Conservation (phyloP, 495 filamentous ascomycete genomes). For the Talaromyces adpressus region DNA sequence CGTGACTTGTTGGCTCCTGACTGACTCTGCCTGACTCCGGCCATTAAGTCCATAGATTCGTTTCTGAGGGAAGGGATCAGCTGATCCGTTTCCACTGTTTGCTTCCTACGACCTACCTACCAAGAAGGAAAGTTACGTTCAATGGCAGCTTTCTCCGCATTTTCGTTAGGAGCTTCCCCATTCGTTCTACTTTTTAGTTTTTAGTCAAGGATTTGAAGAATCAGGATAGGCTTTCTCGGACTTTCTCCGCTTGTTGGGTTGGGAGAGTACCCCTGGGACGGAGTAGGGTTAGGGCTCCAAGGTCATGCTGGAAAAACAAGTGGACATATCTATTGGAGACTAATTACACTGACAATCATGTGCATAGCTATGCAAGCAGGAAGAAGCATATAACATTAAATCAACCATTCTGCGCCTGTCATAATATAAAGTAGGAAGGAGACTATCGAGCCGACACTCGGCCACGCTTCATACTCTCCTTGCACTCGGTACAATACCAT, state of each 20-base stretch:
- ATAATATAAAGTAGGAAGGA: background rate
- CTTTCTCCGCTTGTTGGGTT: too few species aligned
- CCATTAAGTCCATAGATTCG: background rate
- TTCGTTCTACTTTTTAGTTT: background rate
- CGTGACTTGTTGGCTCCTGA: background rate
- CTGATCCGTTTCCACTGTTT: background rate
- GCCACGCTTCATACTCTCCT: slow-evolving; percentile 57
- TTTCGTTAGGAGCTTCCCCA: background rate
- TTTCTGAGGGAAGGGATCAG: background rate
- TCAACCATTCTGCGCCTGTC: background rate
- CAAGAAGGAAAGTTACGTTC: background rate
- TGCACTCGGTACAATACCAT: slow-evolving; percentile 89
- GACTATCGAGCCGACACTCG: slow-evolving; percentile 11
- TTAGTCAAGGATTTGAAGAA: too few species aligned
- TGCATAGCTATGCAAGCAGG: background rate
- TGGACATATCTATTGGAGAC: background rate
- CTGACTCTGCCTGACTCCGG: too few species aligned
- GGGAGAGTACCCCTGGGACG: too few species aligned
- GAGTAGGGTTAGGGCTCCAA: background rate
- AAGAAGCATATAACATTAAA: background rate
- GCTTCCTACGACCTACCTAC: background rate
- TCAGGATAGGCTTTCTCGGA: too few species aligned
- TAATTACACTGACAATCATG: background rate
- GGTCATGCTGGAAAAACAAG: background rate
- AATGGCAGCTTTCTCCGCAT: background rate